A percentile compares a stretch with the other conserved stretches of the same genome.
phyloP scores from a whole-genome alignment of 2,329 filamentous ascomycete species.

The Periconia sp. region DNA sequence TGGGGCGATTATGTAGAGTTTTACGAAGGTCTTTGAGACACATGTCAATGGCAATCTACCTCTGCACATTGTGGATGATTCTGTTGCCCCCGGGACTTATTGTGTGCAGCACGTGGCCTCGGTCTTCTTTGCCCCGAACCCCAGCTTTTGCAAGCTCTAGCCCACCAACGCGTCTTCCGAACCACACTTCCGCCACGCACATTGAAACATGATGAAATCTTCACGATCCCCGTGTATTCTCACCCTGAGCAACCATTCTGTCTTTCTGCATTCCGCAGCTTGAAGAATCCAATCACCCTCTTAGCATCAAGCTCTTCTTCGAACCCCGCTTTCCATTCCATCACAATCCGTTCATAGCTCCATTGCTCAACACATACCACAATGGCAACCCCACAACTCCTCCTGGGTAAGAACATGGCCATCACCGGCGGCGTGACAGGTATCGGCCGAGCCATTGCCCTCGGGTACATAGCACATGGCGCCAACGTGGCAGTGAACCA shows the following conservation, averaged over 20 bases:
- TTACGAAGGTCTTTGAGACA: too few species aligned
- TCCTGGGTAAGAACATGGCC: constrained; percentile 77
- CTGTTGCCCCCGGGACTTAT: neutral
- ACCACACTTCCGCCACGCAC: constrained; percentile 5
- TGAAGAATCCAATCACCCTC: too few species aligned
- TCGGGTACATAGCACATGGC: constrained; percentile 79
- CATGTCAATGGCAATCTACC: too few species aligned
- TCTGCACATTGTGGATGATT: too few species aligned
- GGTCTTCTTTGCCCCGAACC: constrained; percentile 8
- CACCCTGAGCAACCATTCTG: too few species aligned
- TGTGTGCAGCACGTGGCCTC: too few species aligned
- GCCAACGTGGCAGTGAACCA: constrained; percentile 83
- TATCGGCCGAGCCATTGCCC: constrained; percentile 83
- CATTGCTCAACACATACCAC: constrained; percentile 7
- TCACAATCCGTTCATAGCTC: too few species aligned
- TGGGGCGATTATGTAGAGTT: too few species aligned
- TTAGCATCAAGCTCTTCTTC: too few species aligned
- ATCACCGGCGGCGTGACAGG: constrained; percentile 88
- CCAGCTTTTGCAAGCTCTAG: constrained; percentile 4
- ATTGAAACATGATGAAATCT: constrained; percentile 2
- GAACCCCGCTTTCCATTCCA: constrained; percentile 1
- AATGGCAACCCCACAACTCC: constrained; percentile 53
- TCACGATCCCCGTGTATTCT: neutral
- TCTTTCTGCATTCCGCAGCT: too few species aligned
- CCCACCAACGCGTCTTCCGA: constrained; percentile 7